These are phyloP conservation scores for Adiantum capillusveneris DNA, from an alignment of 75 land plant species.

Conservation along the genomic window DNA sequence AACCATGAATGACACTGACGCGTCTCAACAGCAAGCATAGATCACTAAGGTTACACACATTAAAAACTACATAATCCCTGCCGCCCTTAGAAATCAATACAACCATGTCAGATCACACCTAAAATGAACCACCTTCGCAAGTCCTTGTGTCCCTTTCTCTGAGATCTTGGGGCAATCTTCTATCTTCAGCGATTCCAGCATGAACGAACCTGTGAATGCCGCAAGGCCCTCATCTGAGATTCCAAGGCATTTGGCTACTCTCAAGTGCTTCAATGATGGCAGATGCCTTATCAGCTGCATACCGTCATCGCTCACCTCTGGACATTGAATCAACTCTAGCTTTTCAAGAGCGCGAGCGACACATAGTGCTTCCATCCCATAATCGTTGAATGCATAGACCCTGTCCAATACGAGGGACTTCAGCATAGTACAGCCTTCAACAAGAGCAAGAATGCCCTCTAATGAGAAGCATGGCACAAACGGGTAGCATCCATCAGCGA, in stretches of 20 bases:
- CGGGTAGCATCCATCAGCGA: constrained; percentile 52
- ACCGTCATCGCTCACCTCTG: constrained; percentile 65
- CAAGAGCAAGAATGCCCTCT: constrained; percentile 36
- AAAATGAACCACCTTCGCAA: constrained; percentile 47
- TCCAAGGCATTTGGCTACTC: constrained; percentile 53
- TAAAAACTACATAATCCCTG: no score
- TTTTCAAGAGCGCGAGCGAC: constrained; percentile 33
- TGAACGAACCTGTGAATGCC: constrained; percentile 44
- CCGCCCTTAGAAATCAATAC: no score
- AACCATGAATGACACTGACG: no score
- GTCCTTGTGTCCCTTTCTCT: constrained; percentile 46
- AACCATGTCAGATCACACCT: constrained; percentile 58
- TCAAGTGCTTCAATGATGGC: constrained; percentile 30
- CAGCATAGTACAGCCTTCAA: constrained; percentile 43
- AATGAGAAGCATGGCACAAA: constrained; percentile 42
- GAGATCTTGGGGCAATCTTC: constrained; percentile 71
- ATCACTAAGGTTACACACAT: no score
- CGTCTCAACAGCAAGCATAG: no score
- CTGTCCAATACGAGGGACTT: constrained; percentile 39
- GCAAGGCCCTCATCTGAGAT: constrained; percentile 58
- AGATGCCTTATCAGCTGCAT: constrained; percentile 31
- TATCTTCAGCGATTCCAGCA: constrained; percentile 41
- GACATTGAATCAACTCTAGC: constrained; percentile 54
- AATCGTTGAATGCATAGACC: constrained; percentile 55
- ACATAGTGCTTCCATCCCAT: constrained; percentile 69